Evolutionary conservation across 2,329 filamentous ascomycete genomes (phyloP).

Genomic region (Chaetomium olivaceum): DNA sequence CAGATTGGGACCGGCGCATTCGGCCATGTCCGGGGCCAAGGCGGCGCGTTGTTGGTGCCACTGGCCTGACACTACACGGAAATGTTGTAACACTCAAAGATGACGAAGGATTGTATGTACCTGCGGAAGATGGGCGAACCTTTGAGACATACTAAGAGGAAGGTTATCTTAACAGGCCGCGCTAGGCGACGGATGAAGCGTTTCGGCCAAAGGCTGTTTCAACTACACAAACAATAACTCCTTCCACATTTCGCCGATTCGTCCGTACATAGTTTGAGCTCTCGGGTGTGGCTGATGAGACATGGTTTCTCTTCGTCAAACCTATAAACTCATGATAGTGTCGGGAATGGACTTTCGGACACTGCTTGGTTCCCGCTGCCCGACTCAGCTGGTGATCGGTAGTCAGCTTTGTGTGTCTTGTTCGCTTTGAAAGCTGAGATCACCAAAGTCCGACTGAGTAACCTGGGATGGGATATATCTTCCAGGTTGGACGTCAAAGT

Average conservation of each 20-base stretch:
- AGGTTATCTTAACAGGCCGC: not conserved
- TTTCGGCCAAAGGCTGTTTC: not conserved
- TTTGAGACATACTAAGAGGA: not conserved
- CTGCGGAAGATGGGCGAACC: not conserved
- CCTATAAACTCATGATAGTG: not conserved
- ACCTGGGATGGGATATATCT: not conserved
- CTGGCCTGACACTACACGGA: too few relatives aligned
- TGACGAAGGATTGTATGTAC: not conserved
- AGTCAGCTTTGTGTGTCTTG: not conserved
- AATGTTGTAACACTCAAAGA: not conserved
- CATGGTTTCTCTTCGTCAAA: not conserved
- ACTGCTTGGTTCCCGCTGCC: not conserved
- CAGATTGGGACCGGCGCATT: not conserved
- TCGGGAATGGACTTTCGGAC: not conserved
- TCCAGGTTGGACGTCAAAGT: not conserved
- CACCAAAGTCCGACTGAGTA: not conserved
- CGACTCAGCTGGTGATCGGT: not conserved
- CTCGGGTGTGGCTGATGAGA: not conserved
- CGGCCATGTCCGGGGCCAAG: constrained; percentile 3
- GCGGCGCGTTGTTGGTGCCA: too few relatives aligned
- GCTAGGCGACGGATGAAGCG: not conserved
- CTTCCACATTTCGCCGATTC: not conserved
- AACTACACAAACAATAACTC: not conserved
- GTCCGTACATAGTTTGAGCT: not conserved
- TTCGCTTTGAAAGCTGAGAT: not conserved